Conservation (phyloP, 2,329 filamentous ascomycete genomes). For the Paracoccidioides brasiliensis region DNA sequence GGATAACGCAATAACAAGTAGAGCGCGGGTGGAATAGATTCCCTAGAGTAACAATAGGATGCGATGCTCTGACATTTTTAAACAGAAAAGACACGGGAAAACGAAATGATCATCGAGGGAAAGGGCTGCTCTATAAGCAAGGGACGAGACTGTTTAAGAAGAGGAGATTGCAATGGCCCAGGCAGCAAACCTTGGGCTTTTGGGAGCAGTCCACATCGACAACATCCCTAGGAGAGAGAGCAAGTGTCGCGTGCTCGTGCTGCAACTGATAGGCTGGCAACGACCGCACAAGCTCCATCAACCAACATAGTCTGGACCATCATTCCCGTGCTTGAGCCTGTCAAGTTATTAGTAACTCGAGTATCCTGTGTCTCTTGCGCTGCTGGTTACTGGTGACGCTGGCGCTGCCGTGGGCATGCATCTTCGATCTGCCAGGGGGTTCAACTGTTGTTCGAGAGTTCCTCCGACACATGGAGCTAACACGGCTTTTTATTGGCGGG, state of each 20-base stretch:
- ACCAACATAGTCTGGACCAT: no score
- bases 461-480: neutral
- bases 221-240: neutral
- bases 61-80: neutral
- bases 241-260: conserved; percentile 13
- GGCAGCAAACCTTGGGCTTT: neutral
- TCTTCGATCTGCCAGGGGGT: no score
- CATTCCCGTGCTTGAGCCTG: no score
- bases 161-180: neutral
- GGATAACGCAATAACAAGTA: neutral
- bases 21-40: neutral
- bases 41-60: neutral
- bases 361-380: no score
- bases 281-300: neutral
- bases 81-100: neutral
- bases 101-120: neutral
- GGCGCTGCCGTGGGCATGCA: no score
- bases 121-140: neutral
- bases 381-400: no score
- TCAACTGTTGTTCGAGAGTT: no score
- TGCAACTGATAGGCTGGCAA: conserved; percentile 13
- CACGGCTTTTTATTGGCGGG: neutral
- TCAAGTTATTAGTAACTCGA: no score
- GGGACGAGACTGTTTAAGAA: neutral
- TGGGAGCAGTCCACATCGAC: neutral